These are phyloP conservation scores for Paraphysoderma sedebokerense DNA, from an alignment of 371 early-diverging fungal genomes.

Conservation along the genomic window DNA sequence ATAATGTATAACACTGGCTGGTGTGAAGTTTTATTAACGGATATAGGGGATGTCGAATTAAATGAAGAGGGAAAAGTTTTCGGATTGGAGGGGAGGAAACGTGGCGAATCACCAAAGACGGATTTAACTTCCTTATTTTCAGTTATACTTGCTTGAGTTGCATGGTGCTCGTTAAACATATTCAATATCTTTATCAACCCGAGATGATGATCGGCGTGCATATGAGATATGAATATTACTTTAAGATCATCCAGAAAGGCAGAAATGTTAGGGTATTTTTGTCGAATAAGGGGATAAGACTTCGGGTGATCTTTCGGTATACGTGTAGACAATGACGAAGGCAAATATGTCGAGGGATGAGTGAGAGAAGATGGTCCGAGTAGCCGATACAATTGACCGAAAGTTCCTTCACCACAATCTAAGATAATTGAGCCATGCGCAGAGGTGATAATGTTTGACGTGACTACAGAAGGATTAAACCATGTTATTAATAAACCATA, in stretches of 20 bases:
- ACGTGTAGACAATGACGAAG: not conserved
- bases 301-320: too few relatives aligned
- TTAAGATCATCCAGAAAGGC: slow-evolving; percentile 24
- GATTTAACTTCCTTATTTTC: too few relatives aligned
- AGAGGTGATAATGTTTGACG: slow-evolving; percentile 55
- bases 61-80: too few relatives aligned
- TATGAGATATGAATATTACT: slow-evolving; percentile 86
- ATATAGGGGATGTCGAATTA: too few relatives aligned
- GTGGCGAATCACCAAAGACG: too few relatives aligned
- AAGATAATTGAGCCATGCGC: slow-evolving; percentile 45
- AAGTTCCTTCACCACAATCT: slow-evolving; percentile 97
- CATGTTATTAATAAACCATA: not conserved
- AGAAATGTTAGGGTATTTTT: slow-evolving; percentile 7
- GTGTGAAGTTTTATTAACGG: too few relatives aligned
- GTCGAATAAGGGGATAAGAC: not conserved
- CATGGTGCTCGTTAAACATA: too few relatives aligned
- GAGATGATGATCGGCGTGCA: slow-evolving; percentile 98
- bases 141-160: too few relatives aligned
- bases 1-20: too few relatives aligned
- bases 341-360: not conserved
- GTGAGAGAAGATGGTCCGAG: slow-evolving; percentile 30
- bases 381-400: slow-evolving; percentile 70
- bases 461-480: too few relatives aligned
- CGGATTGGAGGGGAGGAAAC: too few relatives aligned
- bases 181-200: slow-evolving; percentile 62